These are phyloP conservation scores for Meira nashicola DNA, from an alignment of 1,284 basidiomycete genomes.

Conservation along the genomic window DNA sequence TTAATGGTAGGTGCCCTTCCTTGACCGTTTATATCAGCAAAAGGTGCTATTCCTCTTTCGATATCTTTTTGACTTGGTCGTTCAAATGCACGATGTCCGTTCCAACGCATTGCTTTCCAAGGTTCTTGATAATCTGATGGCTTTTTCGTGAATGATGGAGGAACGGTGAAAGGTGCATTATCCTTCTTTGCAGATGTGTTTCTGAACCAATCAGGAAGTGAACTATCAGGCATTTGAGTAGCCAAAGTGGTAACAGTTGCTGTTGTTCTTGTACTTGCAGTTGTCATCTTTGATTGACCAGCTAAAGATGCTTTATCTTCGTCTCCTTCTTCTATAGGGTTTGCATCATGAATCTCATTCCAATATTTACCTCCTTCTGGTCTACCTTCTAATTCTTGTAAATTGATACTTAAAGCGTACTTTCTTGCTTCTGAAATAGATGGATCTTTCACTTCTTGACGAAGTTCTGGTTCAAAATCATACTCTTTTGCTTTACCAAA, in stretches of 20 bases:
- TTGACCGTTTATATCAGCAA: conserved; percentile 23
- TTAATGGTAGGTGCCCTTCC: conserved; percentile 26
- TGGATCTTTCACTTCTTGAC: background rate
- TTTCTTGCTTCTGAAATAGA: conserved; percentile 4
- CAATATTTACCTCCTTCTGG: background rate
- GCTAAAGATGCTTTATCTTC: background rate
- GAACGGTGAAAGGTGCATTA: conserved; percentile 4
- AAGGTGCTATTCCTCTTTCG: conserved; percentile 28
- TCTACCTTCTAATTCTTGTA: conserved; percentile 1
- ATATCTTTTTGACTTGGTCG: conserved; percentile 25
- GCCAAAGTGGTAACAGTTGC: background rate
- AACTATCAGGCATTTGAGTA: background rate
- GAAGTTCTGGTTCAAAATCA: background rate
- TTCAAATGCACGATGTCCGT: conserved; percentile 23
- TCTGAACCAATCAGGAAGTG: conserved; percentile 1
- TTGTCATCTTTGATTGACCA: conserved; percentile 5
- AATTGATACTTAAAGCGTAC: conserved; percentile 12
- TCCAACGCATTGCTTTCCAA: conserved; percentile 9
- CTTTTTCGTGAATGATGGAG: background rate
- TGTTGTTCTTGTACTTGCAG: background rate
- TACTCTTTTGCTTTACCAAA: background rate
- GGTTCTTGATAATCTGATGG: background rate
- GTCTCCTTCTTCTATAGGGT: background rate
- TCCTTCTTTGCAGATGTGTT: background rate
- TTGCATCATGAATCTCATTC: background rate